Base-by-base conservation (phyloP, 179 eudicot species). In the Heliamphora pulchella region DNA sequence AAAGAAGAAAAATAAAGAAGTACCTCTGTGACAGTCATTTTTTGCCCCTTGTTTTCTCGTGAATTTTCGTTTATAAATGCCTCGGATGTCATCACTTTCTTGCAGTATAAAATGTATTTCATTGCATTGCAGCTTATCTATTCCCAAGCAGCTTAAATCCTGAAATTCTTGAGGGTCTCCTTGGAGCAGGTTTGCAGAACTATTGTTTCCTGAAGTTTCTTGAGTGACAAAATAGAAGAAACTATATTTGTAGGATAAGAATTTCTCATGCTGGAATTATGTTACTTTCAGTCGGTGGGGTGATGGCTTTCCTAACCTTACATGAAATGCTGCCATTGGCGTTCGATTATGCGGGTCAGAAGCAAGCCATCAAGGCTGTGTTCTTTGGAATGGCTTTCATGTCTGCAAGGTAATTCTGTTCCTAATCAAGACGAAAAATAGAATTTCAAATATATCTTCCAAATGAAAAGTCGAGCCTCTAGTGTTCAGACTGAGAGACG, bases 261-360 rank as follows among this genome's bases (percentile, higher is more conserved):
- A 13, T 51, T 48, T 75, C 20, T 9, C 58, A 55, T 22, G 22
- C 8, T 73, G 78, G 57, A 22, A 20, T 31, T 13, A 2, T 46
- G 50, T 55, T 80, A 66, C 14, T 39, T 51, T 77, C 91, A 96
- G 97, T 96, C 84, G 99, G 99, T 73, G 98, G 98, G 63, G 98
- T 94, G 80, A 96, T 96, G 99, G 99, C 97, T 78, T 96, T 94
- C 86, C 92, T 96, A 61, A 96, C 99, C 17, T 87, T 96, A 83
- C 99, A 96, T 85, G 99, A 96, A 86, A 96, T 96, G 99, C 80
- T 96, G 85, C 99, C 99, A 5, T 78, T 96, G 83, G 99, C 99
- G 8, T 94, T 96, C 83, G 99, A 94, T 87, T 96, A 94, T 80
- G 97, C 98, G 79, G 98, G 98, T 47, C 98, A 88, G 80, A 94